Evolutionary conservation across 169 alveolate species (phyloP).

Genomic region (Amoebophrya sp.): DNA sequence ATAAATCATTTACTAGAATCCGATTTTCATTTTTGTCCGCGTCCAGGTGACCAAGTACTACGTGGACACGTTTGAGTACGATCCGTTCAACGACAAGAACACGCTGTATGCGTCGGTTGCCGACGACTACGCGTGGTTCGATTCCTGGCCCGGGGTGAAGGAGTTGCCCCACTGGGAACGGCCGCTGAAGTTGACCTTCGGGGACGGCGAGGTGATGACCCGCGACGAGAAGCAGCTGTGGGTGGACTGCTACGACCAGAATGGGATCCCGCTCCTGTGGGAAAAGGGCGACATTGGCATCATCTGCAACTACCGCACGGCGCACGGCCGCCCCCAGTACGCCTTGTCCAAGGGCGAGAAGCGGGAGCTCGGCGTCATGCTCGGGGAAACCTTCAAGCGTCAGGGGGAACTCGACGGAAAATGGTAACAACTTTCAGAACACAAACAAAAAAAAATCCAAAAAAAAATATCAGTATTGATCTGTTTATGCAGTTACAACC

Average conservation of each 20-base stretch:
- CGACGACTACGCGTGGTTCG: constrained; percentile 23
- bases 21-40: too few relatives aligned
- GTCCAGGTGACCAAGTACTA: background rate
- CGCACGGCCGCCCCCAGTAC: constrained; percentile 5
- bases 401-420: constrained; percentile 20
- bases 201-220: constrained; percentile 20
- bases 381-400: background rate
- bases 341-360: background rate
- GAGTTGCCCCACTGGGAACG: constrained; percentile 18
- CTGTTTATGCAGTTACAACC: too few relatives aligned
- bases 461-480: too few relatives aligned
- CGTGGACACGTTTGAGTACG: constrained; percentile 4
- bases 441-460: too few relatives aligned
- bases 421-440: background rate
- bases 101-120: background rate
- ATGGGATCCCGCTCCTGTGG: background rate
- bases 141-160: constrained; percentile 1
- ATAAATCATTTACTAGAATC: too few relatives aligned
- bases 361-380: constrained; percentile 17
- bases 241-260: background rate
- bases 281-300: background rate
- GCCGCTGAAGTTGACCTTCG: background rate
- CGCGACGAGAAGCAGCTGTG: constrained; percentile 9
- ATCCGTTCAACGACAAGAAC: background rate
- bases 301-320: constrained; percentile 25